Conservation (phyloP, 441 rosid species). For the Erodium chrysanthum region DNA sequence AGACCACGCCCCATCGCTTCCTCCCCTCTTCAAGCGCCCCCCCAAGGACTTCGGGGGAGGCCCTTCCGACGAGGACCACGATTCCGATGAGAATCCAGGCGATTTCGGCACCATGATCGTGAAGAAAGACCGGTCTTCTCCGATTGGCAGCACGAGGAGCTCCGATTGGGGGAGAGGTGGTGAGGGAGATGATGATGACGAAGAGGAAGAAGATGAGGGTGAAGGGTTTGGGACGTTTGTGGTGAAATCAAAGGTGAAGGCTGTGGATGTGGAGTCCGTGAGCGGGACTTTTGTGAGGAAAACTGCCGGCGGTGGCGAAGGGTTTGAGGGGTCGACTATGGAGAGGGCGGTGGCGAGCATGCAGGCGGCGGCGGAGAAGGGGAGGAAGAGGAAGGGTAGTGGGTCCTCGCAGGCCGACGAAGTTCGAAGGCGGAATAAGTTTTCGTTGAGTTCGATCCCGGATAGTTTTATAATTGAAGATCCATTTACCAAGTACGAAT, state of each 20-base stretch:
- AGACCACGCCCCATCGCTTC: slow-evolving; percentile 55
- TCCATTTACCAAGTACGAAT: slow-evolving; percentile 83
- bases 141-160: slow-evolving; percentile 18
- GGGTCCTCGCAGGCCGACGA: slow-evolving; percentile 40
- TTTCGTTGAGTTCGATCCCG: slow-evolving; percentile 76
- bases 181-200: slow-evolving; percentile 35
- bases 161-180: slow-evolving; percentile 30
- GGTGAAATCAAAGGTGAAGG: slow-evolving; percentile 37
- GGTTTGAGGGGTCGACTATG: slow-evolving; percentile 42
- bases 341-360: slow-evolving; percentile 87
- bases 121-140: slow-evolving; percentile 38
- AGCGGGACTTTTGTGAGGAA: slow-evolving; percentile 25
- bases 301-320: slow-evolving; percentile 22
- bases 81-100: slow-evolving; percentile 12
- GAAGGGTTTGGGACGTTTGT: slow-evolving; percentile 61
- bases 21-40: slow-evolving; percentile 72
- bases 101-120: slow-evolving; percentile 85
- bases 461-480: slow-evolving; percentile 79
- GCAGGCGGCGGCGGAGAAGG: slow-evolving; percentile 43
- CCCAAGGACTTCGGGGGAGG: slow-evolving; percentile 87
- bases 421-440: slow-evolving; percentile 37
- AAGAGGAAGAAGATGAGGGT: slow-evolving; percentile 22
- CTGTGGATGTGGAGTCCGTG: slow-evolving; percentile 27
- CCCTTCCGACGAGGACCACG: slow-evolving; percentile 42
- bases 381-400: slow-evolving; percentile 37